Conservation (phyloP, 441 rosid genomes). For the Pelargonium myrrhifolium region DNA sequence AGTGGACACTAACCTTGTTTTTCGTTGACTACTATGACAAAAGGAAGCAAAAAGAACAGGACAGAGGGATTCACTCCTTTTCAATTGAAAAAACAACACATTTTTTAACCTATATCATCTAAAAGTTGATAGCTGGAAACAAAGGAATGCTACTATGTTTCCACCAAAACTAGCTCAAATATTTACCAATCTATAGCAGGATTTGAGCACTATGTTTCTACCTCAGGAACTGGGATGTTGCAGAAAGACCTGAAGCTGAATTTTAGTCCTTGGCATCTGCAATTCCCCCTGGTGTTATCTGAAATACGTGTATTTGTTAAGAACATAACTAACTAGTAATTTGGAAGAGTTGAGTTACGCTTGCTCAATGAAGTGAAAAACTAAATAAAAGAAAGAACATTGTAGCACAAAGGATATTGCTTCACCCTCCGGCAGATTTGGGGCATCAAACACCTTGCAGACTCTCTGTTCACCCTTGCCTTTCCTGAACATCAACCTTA, state of each 20-base stretch:
- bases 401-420: conserved; percentile 63
- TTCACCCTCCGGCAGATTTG: conserved; percentile 88
- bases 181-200: too few species aligned
- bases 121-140: neutral
- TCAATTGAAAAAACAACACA: too few species aligned
- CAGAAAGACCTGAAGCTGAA: neutral
- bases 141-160: neutral
- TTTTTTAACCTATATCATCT: neutral
- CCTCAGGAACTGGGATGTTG: too few species aligned
- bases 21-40: too few species aligned
- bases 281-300: conserved; percentile 81
- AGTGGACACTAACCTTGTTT: too few species aligned
- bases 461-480: conserved; percentile 89
- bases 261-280: conserved; percentile 74
- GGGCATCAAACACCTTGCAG: conserved; percentile 90
- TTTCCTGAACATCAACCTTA: conserved; percentile 84
- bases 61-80: too few species aligned
- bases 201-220: too few species aligned
- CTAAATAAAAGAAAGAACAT: neutral
- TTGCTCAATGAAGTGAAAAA: neutral
- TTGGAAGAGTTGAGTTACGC: neutral
- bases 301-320: conserved; percentile 55
- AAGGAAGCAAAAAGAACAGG: too few species aligned
- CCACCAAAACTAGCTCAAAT: too few species aligned
- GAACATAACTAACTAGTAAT: conserved; percentile 22